Base-by-base conservation (phyloP, 345 rosid genomes). In the Eutrema heterophyllum region DNA sequence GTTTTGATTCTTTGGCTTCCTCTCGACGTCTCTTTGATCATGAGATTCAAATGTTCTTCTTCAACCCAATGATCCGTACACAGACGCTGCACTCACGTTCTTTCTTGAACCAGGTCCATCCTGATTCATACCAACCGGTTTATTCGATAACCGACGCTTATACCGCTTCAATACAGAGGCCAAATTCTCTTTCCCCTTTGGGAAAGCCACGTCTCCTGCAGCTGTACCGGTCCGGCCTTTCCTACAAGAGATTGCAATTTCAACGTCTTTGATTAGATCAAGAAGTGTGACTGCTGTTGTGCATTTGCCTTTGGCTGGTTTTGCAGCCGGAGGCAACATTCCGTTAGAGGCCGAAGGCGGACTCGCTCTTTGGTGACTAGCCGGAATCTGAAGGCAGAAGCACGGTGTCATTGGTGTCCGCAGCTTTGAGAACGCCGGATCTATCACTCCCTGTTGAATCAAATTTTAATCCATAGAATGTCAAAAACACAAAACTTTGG, bases 131-230 rank as follows among this genome's bases (percentile, higher is more conserved):
- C 77, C 80, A 2, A 41, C 49, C 1, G 81, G 83, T 65, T 84
- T 92, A 84, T 56, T 85, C 32, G 96, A 76, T 71, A 96, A 80
- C 27, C 98, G 75, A 15, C 99, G 93, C 63, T 87, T 96, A 84
- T 96, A 96, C 50, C 99, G 92, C 67, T 96, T 96, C 48, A 96
- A 89, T 33, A 96, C 99, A 6, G 99, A 92, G n/a, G 95, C 90
- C 74, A 96, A 74, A 62, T 96, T 96, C 83, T 92, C 96, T 81
- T 90, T 96, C 30, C 99, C 99, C 70, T 84, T 90, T 0, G 96
- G 98, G 64, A 89, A 96, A 49, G 98, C 99, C 15, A 96, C 98
- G 44, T 96, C 99, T 5, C 99, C 99, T 11, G 99, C 98, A 48
- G 96, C 90, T 67, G 95, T 96, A 39, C 99, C 98, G 1, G 84